phyloP scores from a whole-genome alignment of 208 protist species.

The Leishmania lainsoni region DNA sequence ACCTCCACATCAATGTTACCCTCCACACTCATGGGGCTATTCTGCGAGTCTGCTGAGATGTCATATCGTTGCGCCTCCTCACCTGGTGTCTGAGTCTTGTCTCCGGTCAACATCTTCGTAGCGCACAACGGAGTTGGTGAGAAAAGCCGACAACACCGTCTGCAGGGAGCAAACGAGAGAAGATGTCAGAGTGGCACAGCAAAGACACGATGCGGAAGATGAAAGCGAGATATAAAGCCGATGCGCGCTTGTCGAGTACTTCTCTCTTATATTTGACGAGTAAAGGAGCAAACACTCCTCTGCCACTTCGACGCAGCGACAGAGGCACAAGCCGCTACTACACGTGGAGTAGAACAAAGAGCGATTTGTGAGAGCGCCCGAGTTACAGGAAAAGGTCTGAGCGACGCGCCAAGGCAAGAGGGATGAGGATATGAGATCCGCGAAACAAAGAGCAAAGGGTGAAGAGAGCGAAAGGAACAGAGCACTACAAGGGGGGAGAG shows the following conservation, averaged over 20 bases:
- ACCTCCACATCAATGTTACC: conserved; percentile 1
- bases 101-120: background rate
- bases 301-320: background rate
- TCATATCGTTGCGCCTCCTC: background rate
- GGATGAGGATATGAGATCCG: background rate
- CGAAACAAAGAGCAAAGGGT: background rate
- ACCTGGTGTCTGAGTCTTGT: background rate
- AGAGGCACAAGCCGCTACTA: background rate
- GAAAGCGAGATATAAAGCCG: background rate
- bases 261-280: background rate
- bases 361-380: background rate
- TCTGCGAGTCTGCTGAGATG: background rate
- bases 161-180: background rate
- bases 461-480: background rate
- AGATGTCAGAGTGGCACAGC: background rate
- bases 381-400: background rate
- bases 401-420: background rate
- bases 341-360: background rate
- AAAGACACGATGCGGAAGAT: background rate
- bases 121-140: background rate
- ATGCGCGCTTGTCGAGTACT: background rate
- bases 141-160: background rate
- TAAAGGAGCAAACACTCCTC: background rate
- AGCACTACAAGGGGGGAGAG: background rate
- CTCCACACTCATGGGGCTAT: background rate